Base-by-base conservation (phyloP, 192 early-diverging fungal species). In the Coemansia sp. region DNA sequence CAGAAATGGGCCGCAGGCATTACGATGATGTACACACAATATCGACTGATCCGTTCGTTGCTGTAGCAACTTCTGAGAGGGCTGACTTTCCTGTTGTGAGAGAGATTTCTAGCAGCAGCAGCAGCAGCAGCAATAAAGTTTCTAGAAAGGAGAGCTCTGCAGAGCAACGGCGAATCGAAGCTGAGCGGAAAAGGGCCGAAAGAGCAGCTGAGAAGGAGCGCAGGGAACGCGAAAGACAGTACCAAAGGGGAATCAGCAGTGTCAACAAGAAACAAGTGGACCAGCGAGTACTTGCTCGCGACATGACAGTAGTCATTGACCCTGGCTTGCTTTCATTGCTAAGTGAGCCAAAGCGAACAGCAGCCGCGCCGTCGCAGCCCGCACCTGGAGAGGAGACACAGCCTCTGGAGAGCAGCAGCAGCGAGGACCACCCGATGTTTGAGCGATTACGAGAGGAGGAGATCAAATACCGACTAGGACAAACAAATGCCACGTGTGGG, bases 251-350 rank as follows among this genome's bases (percentile, higher is more conserved):
- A 24, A 50, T 34, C 24, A 51, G 43, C 18, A 28, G 9, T 0
- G 70, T 51, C 13, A 79, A 79, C 65, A 50, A 36, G 5, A 73
- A 66, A 36, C 28, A 37, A 3, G 24, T 67, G 0, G 76, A 79
- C 16, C 21, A 48, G 5, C 23, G 26, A 28, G 50, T 57, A 9
- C 20, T 76, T 10, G 51, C 61, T 6, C 42, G 59, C 11, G 73
- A 81, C 50, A 62, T 69, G 26, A 76, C 73, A 3, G 21, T 81
- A n/a, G 46, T 81, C 1, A 60, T 61, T 0, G 78, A 72, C 16
- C 45, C 65, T 5, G 53, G 60, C 0, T 18, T 81, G 8, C 37
- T 64, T 4, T 37, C 24, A 8, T 2, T 71, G 20, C 13, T 70
- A 20, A 50, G 34, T 18, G 46, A 46, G 36, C 9, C 59, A 8